Conservation (phyloP, 2,329 filamentous ascomycete species). For the Colletotrichum liriopes region DNA sequence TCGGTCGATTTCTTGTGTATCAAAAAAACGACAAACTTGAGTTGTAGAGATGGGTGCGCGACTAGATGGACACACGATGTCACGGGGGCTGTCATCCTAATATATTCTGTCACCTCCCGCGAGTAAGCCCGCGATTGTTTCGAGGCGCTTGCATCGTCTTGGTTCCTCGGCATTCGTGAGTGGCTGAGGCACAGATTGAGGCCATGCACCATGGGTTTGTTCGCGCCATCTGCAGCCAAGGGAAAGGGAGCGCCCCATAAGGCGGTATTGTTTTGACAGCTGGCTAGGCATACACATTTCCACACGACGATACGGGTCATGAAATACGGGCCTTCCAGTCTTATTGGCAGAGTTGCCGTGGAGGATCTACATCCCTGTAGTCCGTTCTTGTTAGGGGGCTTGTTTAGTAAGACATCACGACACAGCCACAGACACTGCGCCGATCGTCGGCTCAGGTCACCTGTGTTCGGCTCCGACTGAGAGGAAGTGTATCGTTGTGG, state of each 20-base stretch:
- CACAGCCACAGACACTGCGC: slow-evolving; percentile 8
- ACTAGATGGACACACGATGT: too few relatives aligned
- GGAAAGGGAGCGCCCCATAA: neutral
- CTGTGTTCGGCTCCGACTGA: neutral
- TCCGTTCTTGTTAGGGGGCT: neutral
- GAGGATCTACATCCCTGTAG: slow-evolving; percentile 1
- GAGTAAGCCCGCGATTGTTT: neutral
- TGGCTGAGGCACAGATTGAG: slow-evolving; percentile 4
- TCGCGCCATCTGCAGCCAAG: neutral
- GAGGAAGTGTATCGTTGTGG: too few relatives aligned
- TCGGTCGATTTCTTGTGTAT: neutral
- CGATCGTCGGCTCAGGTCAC: neutral
- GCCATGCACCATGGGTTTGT: neutral
- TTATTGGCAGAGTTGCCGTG: neutral
- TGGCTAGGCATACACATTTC: neutral
- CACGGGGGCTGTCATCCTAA: neutral
- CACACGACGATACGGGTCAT: neutral
- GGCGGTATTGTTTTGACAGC: neutral
- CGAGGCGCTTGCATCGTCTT: too few relatives aligned
- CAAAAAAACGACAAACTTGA: too few relatives aligned
- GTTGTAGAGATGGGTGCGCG: neutral
- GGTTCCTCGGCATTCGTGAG: neutral
- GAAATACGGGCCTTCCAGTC: neutral
- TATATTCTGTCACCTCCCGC: neutral
- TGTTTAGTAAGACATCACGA: neutral